Conservation (phyloP, 257 asterid genomes). For the Echites panduratus region DNA sequence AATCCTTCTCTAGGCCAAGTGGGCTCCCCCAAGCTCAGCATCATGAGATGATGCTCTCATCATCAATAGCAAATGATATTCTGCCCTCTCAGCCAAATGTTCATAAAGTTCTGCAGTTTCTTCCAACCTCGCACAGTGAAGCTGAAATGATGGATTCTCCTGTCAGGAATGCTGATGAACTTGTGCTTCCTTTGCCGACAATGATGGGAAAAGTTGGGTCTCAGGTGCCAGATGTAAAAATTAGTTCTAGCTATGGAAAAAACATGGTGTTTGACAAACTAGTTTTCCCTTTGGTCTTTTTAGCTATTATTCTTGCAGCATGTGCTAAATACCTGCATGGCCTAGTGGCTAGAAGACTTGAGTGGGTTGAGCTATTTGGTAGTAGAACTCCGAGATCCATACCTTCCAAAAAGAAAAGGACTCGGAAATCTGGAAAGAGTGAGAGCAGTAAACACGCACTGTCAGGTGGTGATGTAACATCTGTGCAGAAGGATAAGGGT, state of each 20-base stretch:
- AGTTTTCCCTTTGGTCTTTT: conserved; percentile 22
- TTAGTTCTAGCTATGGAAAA: conserved; percentile 17
- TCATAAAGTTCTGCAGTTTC: conserved; percentile 41
- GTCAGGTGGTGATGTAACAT: conserved; percentile 32
- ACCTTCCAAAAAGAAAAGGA: conserved; percentile 56
- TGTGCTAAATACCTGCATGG: conserved; percentile 20
- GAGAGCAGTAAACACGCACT: conserved; percentile 32
- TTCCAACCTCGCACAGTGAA: conserved; percentile 26
- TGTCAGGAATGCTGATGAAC: conserved; percentile 13
- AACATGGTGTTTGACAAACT: conserved; percentile 16
- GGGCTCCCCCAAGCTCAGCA: conserved; percentile 38
- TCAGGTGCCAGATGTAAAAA: conserved; percentile 16
- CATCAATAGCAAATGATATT: conserved; percentile 29
- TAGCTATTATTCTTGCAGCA: conserved; percentile 27
- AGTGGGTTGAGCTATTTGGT: conserved; percentile 24
- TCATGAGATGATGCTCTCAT: conserved; percentile 50
- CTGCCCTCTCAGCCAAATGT: conserved; percentile 63
- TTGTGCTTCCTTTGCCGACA: conserved; percentile 25
- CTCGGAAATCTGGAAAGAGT: conserved; percentile 53
- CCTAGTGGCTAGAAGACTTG: conserved; percentile 23
- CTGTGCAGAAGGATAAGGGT: conserved; percentile 24
- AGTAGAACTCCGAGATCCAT: conserved; percentile 20
- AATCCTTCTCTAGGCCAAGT: conserved; percentile 32
- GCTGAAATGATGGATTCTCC: conserved; percentile 21
- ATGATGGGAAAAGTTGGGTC: conserved; percentile 14